phyloP scores from a whole-genome alignment of 768 basidiomycete genomes.

The Psilocybe sp. region DNA sequence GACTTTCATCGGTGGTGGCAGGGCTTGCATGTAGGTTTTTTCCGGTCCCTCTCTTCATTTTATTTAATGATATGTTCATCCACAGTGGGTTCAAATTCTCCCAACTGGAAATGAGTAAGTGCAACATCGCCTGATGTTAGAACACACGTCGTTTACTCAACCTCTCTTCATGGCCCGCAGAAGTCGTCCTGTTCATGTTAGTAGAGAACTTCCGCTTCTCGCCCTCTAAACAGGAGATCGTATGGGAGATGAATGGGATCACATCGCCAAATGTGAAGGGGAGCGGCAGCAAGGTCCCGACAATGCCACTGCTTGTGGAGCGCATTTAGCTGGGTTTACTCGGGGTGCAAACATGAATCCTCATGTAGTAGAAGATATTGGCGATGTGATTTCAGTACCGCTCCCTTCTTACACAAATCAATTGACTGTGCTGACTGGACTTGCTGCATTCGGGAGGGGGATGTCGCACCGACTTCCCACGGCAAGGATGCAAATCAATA shows the following conservation, averaged over 20 bases:
- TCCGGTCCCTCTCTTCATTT: neutral
- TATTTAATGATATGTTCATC: neutral
- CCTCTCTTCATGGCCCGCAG: slow-evolving; percentile 7
- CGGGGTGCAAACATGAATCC: too few relatives aligned
- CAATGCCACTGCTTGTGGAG: too few relatives aligned
- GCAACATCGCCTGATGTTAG: neutral
- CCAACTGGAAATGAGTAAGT: slow-evolving; percentile 50
- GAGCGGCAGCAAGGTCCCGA: neutral
- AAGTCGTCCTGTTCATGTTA: slow-evolving; percentile 20
- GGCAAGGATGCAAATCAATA: too few relatives aligned
- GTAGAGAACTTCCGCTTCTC: slow-evolving; percentile 21
- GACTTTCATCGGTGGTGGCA: slow-evolving; percentile 41
- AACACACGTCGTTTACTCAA: neutral
- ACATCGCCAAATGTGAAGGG: slow-evolving; percentile 12
- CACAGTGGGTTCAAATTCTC: slow-evolving; percentile 52
- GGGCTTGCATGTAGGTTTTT: slow-evolving; percentile 42
- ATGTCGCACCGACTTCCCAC: too few relatives aligned
- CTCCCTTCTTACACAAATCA: too few relatives aligned
- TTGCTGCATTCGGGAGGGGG: too few relatives aligned
- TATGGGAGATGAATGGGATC: slow-evolving; percentile 27
- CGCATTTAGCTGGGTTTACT: too few relatives aligned
- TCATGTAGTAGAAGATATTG: too few relatives aligned
- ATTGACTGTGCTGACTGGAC: too few relatives aligned
- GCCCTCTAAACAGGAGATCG: slow-evolving; percentile 18
- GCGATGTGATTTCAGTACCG: too few relatives aligned